These are phyloP conservation scores for Solanum chacoense DNA, from an alignment of 305 asterid species.

Conservation along the genomic window DNA sequence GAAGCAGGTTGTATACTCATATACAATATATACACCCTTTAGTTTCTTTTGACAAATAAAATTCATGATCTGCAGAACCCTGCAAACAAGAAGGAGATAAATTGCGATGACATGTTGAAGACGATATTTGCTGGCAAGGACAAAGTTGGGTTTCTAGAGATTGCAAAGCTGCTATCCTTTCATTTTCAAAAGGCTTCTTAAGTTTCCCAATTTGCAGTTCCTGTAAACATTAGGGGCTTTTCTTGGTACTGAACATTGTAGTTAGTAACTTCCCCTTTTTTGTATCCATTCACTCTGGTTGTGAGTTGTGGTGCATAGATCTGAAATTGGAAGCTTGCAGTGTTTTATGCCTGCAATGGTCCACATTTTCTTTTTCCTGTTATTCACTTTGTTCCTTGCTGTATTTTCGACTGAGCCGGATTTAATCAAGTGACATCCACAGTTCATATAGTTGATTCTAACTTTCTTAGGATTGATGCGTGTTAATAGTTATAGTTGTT, in stretches of 20 bases:
- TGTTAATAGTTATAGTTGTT: background rate
- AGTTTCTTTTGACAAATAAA: background rate
- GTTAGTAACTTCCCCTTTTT: background rate
- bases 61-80: constrained; percentile 35
- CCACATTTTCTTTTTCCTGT: background rate
- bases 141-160: constrained; percentile 36
- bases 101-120: constrained; percentile 48
- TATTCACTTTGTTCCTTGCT: background rate
- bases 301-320: background rate
- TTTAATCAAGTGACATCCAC: background rate
- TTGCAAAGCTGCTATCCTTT: constrained; percentile 34
- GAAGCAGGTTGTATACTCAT: background rate
- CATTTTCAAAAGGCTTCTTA: constrained; percentile 36
- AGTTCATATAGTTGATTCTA: background rate
- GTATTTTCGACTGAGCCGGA: background rate
- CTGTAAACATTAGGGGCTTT: background rate
- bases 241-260: background rate
- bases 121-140: constrained; percentile 44
- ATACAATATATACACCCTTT: background rate
- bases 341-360: background rate
- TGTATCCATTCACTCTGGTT: background rate
- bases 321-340: background rate
- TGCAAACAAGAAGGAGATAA: constrained; percentile 40
- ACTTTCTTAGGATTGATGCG: background rate
- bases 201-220: background rate